Percentiles rank a stretch among this genome's conserved stretches.
These are phyloP conservation scores for Cladophialophora psammophila DNA, from an alignment of 2,329 filamentous ascomycete genomes.

Conservation along the genomic window DNA sequence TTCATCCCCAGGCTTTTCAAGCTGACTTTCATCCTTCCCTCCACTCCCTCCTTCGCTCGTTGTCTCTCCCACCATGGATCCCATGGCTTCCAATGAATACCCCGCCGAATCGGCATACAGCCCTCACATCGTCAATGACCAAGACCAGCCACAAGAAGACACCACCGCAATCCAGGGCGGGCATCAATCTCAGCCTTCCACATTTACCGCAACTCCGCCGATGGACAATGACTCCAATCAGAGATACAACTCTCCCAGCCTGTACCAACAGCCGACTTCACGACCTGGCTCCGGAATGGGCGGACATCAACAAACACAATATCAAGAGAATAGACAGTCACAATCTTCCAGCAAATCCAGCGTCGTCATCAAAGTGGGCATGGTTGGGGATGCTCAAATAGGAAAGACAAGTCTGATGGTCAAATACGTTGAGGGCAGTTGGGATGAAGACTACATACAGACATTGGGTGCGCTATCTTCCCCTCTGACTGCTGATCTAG, in stretches of 20 bases:
- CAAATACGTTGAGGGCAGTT: slow-evolving; percentile 98
- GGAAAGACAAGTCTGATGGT: slow-evolving; percentile 99
- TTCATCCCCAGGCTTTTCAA: slow-evolving; percentile 21
- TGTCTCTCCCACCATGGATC: slow-evolving; percentile 27
- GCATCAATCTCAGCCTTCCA: slow-evolving; percentile 46
- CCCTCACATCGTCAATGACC: slow-evolving; percentile 40
- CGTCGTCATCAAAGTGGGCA: slow-evolving; percentile 98
- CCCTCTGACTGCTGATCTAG: slow-evolving; percentile 3
- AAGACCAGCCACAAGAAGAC: slow-evolving; percentile 36
- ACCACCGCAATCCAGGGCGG: slow-evolving; percentile 31
- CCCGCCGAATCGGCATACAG: slow-evolving; percentile 40
- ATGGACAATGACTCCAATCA: slow-evolving; percentile 56
- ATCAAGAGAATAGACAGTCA: slow-evolving; percentile 54
- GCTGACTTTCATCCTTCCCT: slow-evolving; percentile 8
- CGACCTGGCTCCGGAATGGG: slow-evolving; percentile 60
- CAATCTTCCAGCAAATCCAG: slow-evolving; percentile 58
- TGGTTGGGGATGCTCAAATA: slow-evolving; percentile 99
- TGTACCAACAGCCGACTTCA: slow-evolving; percentile 52
- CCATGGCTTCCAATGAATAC: slow-evolving; percentile 25
- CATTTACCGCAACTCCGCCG: slow-evolving; percentile 55
- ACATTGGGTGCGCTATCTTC: slow-evolving; percentile 71
- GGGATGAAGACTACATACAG: slow-evolving; percentile 99
- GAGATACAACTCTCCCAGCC: slow-evolving; percentile 51
- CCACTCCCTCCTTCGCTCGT: slow-evolving; percentile 17
- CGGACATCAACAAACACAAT: slow-evolving; percentile 54